Base-by-base conservation (phyloP, 441 rosid genomes). In the Gossypium gossypioides region DNA sequence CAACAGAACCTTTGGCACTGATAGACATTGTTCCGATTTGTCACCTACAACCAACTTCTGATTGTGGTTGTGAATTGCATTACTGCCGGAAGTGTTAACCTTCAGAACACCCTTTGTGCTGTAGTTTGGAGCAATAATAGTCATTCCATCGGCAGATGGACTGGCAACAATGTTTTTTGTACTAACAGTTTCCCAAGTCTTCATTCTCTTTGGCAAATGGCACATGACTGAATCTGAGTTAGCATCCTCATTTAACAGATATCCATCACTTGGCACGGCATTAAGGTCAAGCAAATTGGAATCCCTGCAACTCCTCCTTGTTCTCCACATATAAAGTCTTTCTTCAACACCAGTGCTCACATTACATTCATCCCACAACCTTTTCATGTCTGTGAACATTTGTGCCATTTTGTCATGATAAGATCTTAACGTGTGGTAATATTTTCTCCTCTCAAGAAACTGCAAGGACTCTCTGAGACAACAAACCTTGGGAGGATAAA, bases 1-100 rank as follows among this genome's bases (percentile, higher is more conserved):
- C 78, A 89, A 77, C 62, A 87, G 71, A 71, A 91, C 91, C 79
- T 83, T 87, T 29, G 88, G 84, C 55, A 79, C 78, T 65, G 77
- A 27, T 75, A 76, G 86, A 72, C 19, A 51, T 44, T 68, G 76
- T 58, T 76, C 76, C 1, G 34, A 22, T 32, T 61, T 8, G 42
- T 71, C 76, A 69, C 64, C 37, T 42, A 75, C 78, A 56, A 57
- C 65, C 37, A 46, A 22, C 71, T 79, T 79, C 42, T 72, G 75
- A 42, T 75, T 73, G 59, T 58, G 78, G 66, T 72, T 76, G 65
- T 71, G 79, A 69, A 59, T 68, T 32, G 74, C 75, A 27, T 59
- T 78, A 4, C 71, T 78, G 4, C 71, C 68, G 9, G 78, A 37
- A 70, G 79, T 68, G 78, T 84, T 84, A 66, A 74, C 70, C 79